Base-by-base conservation (phyloP, 2,329 filamentous ascomycete species). In the Aspergillus bombycis region DNA sequence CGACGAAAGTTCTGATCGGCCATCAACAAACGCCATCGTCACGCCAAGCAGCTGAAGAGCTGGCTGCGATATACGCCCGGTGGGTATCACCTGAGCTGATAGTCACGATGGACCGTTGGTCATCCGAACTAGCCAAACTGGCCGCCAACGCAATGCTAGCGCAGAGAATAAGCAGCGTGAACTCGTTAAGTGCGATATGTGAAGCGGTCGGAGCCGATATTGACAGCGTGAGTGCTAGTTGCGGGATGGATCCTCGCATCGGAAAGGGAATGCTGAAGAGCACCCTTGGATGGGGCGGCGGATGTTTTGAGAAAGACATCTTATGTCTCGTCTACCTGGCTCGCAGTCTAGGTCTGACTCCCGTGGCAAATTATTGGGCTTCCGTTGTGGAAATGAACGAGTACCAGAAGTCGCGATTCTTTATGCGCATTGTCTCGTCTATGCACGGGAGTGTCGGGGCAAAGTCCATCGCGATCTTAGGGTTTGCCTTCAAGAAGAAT, bases 281-380 rank as follows among this genome's bases (percentile, higher is more conserved):
- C 9, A 88, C 88, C 55, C 86, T 92, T 36, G 91, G 91, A 23
- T 94, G 93, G 72, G 91, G 91, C 60, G 91, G 91, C 32, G 90
- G 87, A 66, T 94, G 91, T 79, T 93, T 94, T 82, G 88, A 89
- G 77, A 94, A 94, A 79, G 91, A 94, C 74, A 86, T 93, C 43
- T 81, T 91, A 57, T 90, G 86, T 75, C 80, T 94, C 38, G 86
- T 89, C 26, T 93, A 93, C 77, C 83, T 94, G 38, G 88, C 91
- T 23, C 88, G 92, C 70, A 87, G 85, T 8, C 82, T 93, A 60
- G 85, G 88, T 62, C 82, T 93, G 12, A 83, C 85, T 11, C 89
- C 93, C 70, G 90, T 94, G 0, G 89, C 87, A 43, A 85, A 88
- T 65, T 94, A 93, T 79, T 94, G 91, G 91, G 83, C 84, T 61